Evolutionary conservation across 2,329 filamentous ascomycete genomes (phyloP), one percentile per base, ranked within the genome.

Genomic region (Herpomyces periplanetae): DNA sequence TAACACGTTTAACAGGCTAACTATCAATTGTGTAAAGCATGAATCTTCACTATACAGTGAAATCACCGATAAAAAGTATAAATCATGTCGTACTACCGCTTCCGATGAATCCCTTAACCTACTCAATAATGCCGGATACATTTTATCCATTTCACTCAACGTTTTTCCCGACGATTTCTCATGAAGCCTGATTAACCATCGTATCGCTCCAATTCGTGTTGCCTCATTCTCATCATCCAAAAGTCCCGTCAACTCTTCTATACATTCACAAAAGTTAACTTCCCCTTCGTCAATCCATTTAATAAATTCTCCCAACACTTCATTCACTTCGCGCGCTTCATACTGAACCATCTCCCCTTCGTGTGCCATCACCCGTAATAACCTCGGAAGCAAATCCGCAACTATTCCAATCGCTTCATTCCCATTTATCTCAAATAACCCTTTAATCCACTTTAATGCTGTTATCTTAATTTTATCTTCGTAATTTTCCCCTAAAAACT

Each of bases 1-100:
- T 34, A 96, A 96, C 1, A 96, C 51, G 34, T 88, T 80, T 16
- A 96, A 44, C 5, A 96, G 45, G 33, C 85, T 85, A 24, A 88
- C 64, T 80, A 96, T 96, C 36, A 96, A 96, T 10, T 75, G 85
- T 2, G 68, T 63, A 34, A 96, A 96, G 38, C 91, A 91, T 27
- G 73, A 69, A 32, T 96, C 80, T 31, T 91, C 80, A 33, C 71
- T 91, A 30, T 88, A 85, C 27, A 64, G 59, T 2, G 75, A 91
- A 21, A 96, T 91, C 28, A 96, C 80, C 1, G 75, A 91, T 2
- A 96, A 48, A 8, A 96, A 47, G 26, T 91, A 66, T 12, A 96
- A 42, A 35, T 96, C 80, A 29, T 80, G 66, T 3, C 69, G 91
- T 2, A 96, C 84, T 4, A 96, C 80, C 8, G 71, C 66, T 35